Conservation (phyloP, 306 rosid species). For the Crotalaria pallida region DNA sequence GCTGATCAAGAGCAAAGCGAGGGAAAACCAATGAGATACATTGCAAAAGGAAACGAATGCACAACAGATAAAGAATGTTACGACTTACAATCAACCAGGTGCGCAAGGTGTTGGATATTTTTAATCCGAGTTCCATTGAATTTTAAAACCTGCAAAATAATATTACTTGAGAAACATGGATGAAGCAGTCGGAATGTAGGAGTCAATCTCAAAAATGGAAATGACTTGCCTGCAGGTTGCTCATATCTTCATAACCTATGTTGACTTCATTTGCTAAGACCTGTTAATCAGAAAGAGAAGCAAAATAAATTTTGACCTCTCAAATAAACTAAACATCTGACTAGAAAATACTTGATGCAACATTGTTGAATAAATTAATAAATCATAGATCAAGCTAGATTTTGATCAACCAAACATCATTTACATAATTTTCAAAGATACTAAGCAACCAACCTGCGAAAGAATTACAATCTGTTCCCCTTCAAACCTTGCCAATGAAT, state of each 20-base stretch:
- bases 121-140: slow-evolving; percentile 68
- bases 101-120: slow-evolving; percentile 84
- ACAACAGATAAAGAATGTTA: background rate
- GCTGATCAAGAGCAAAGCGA: slow-evolving; percentile 48
- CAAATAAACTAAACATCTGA: background rate
- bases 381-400: background rate
- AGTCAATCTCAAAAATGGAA: background rate
- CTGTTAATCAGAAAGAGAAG: slow-evolving; percentile 28
- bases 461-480: slow-evolving; percentile 92
- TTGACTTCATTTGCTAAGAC: slow-evolving; percentile 87
- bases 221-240: slow-evolving; percentile 83
- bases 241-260: slow-evolving; percentile 92
- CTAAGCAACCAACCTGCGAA: slow-evolving; percentile 69
- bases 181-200: background rate
- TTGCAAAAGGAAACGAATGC: background rate
- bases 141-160: slow-evolving; percentile 65
- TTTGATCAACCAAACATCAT: slow-evolving; percentile 12
- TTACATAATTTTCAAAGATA: slow-evolving; percentile 17
- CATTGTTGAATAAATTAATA: background rate
- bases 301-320: background rate
- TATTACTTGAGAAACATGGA: slow-evolving; percentile 5
- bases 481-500: slow-evolving; percentile 77
- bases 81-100: slow-evolving; percentile 81
- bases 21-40: slow-evolving; percentile 21
- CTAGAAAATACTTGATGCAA: background rate